A percentile compares a stretch with the other conserved stretches of the same genome.
phyloP scores from a whole-genome alignment of 2,329 filamentous ascomycete species.

The Sarocladium kiliense region DNA sequence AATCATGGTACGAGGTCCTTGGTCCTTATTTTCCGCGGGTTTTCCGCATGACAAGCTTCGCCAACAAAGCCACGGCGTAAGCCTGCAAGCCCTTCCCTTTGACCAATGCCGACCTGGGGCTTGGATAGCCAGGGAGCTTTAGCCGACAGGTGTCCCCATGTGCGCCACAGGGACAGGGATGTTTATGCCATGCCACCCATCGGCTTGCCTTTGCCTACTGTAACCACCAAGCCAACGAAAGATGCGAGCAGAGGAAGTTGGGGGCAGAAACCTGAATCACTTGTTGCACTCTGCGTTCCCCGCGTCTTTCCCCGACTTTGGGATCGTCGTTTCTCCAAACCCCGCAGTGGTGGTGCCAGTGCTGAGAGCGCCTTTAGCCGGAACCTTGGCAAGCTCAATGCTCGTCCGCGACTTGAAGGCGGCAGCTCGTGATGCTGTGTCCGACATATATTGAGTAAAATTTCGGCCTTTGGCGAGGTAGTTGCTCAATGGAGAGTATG shows the following conservation, averaged over 20 bases:
- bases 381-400: neutral
- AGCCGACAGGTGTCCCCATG: too few relatives aligned
- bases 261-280: too few relatives aligned
- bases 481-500: neutral
- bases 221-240: neutral
- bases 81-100: neutral
- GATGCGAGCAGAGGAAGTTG: neutral
- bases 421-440: neutral
- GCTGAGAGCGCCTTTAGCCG: neutral
- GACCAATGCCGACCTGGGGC: too few relatives aligned
- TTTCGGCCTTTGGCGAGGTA: neutral
- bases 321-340: neutral
- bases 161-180: too few relatives aligned
- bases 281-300: too few relatives aligned
- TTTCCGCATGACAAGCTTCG: neutral
- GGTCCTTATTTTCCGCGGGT: neutral
- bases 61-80: neutral
- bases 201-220: too few relatives aligned
- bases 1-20: neutral
- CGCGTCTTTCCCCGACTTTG: neutral
- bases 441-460: neutral
- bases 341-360: neutral
- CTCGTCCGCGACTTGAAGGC: neutral
- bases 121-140: too few relatives aligned
- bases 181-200: too few relatives aligned